Conservation (phyloP, 495 filamentous ascomycete species). For the Podospora tetraspora region DNA sequence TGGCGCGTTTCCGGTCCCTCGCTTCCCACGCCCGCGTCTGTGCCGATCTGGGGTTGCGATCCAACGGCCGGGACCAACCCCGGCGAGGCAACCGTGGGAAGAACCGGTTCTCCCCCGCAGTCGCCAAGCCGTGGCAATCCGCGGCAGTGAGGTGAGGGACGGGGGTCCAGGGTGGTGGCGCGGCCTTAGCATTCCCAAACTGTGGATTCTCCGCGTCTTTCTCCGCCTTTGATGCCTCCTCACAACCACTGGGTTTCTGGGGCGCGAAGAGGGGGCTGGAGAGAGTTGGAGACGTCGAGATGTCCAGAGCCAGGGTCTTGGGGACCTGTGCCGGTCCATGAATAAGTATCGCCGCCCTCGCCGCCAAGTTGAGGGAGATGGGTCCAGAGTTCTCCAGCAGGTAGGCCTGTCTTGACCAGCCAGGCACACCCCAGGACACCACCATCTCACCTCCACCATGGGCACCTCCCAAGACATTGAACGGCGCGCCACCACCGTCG, state of each 20-base stretch:
- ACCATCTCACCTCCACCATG: constrained; percentile 11
- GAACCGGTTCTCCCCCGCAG: not conserved
- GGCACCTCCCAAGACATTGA: constrained; percentile 10
- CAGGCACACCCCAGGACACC: not conserved
- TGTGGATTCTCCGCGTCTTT: not conserved
- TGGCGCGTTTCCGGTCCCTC: not conserved
- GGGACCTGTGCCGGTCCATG: not conserved
- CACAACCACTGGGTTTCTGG: not conserved
- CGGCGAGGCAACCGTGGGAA: not conserved
- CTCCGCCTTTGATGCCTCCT: not conserved
- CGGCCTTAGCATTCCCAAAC: not conserved
- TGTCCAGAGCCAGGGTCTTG: not conserved
- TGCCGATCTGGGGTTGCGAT: not conserved
- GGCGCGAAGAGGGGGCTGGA: not conserved
- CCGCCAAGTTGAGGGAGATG: not conserved
- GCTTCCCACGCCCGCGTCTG: not conserved
- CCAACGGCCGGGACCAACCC: not conserved
- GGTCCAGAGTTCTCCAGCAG: not conserved
- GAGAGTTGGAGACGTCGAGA: not conserved
- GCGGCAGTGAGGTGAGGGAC: not conserved
- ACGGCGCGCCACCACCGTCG: not conserved
- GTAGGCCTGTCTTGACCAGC: not conserved
- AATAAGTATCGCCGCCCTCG: not conserved
- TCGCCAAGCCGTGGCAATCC: not conserved
- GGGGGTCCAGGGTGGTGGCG: not conserved